Evolutionary conservation across 495 filamentous ascomycete genomes (phyloP), one percentile per base, ranked within the genome.

Genomic region (Pseudoneurospora amorphoporcata): DNA sequence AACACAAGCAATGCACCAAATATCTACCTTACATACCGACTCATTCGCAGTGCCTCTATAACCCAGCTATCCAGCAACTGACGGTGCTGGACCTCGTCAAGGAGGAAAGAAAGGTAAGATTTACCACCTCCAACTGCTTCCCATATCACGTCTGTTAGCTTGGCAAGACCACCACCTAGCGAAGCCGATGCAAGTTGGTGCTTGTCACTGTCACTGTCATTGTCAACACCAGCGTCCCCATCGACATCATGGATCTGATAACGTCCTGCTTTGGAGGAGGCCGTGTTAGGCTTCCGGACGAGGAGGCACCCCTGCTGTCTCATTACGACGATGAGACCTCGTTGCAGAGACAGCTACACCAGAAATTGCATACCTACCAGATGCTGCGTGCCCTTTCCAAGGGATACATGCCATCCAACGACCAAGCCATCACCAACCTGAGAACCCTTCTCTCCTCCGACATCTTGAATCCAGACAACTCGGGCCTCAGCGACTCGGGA

Each of bases 361-460:
- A 92, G 78, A 97, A 97, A 83, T 86, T 97, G 72, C 95, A 97
- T 81, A 90, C 89, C 71, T 97, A 97, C 79, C 94, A 97, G 83
- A 95, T 97, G 92, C 74, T 92, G 39, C 87, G 92, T 65, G 95
- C 95, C 72, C 80, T 98, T 17, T 87, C 88, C 17, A 89, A 94
- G 74, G 95, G 95, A 2, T 97, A 90, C 82, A 94, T 97, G 91
- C 95, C 95, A 35, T 93, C 92, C 3, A 97, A 90, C 9, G 93
- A 97, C 74, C 95, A 98, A 77, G 74, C 86, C 72, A 91, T 94
- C 77, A 83, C 90, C 79, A 95, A 97, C 76, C 85, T 98, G 2
- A 89, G 94, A 42, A 93, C 90, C 39, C 81, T 98, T 3, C 84
- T 97, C 9, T 86, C 92, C 39, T 88, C 91, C 10, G 92, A 94